Percentiles rank a stretch among this genome's conserved stretches.
phyloP scores from a whole-genome alignment of 805 yeast species.

The Suhomyces kilbournensis region DNA sequence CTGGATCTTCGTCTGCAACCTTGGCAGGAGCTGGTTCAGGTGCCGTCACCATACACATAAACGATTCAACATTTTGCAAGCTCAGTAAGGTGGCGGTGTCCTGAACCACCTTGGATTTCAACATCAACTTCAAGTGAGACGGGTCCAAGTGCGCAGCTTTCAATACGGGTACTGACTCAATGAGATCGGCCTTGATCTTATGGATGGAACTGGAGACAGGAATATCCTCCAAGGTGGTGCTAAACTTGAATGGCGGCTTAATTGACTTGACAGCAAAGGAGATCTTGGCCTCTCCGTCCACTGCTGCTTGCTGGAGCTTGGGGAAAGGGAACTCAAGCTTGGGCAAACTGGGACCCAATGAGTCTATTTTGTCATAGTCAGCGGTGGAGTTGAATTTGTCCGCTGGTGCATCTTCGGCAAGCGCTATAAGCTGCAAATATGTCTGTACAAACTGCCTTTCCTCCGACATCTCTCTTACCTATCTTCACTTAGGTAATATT shows the following conservation, averaged over 20 bases:
- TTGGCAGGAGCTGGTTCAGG: conserved; percentile 1
- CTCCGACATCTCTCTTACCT: not conserved
- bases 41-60: conserved; percentile 1
- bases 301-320: conserved; percentile 2
- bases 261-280: conserved; percentile 56
- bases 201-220: conserved; percentile 29
- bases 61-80: conserved; percentile 8
- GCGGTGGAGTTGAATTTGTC: conserved; percentile 31
- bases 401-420: conserved; percentile 38
- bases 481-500: not conserved
- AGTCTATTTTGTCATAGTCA: conserved; percentile 26
- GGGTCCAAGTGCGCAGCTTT: conserved; percentile 25
- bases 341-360: conserved; percentile 50
- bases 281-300: conserved; percentile 11
- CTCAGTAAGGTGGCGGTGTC: conserved; percentile 44
- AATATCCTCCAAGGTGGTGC: conserved; percentile 22
- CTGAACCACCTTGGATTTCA: conserved; percentile 61
- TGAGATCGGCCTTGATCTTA: conserved; percentile 37
- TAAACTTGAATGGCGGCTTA: conserved; percentile 65
- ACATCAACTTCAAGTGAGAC: conserved; percentile 47
- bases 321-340: conserved; percentile 37
- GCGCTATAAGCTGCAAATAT: conserved; percentile 46
- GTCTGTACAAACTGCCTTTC: conserved; percentile 49
- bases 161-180: conserved; percentile 25
- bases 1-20: conserved; percentile 9